Conservation (phyloP, 2,329 filamentous ascomycete species). For the Diaporthe destruens region DNA sequence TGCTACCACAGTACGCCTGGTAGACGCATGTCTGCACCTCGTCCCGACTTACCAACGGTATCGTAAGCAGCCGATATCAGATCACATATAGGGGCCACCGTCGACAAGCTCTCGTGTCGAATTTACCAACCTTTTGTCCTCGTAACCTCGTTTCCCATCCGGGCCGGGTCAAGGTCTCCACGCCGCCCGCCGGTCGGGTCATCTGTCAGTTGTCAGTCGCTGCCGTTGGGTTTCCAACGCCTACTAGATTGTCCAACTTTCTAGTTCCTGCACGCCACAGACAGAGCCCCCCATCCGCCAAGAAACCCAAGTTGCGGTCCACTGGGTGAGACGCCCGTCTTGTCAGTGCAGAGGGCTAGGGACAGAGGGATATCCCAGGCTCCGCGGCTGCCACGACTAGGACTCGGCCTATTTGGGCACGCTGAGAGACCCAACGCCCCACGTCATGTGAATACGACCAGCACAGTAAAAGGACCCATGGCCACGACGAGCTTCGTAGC, state of each 20-base stretch:
- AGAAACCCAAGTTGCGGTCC: slow-evolving; percentile 13
- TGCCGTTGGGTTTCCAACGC: slow-evolving; percentile 24
- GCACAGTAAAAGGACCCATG: slow-evolving; percentile 4
- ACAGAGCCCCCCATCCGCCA: slow-evolving; percentile 12
- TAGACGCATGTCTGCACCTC: slow-evolving; percentile 19
- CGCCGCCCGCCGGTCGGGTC: slow-evolving; percentile 16
- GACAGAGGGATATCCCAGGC: slow-evolving; percentile 33
- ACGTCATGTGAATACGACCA: slow-evolving; percentile 25
- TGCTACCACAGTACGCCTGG: slow-evolving; percentile 5
- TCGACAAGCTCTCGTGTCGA: slow-evolving; percentile 32
- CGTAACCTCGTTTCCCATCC: slow-evolving; percentile 16
- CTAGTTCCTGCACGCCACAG: slow-evolving; percentile 19
- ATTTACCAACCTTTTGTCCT: slow-evolving; percentile 23
- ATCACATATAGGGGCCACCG: slow-evolving; percentile 29
- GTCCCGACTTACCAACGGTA: slow-evolving; percentile 26
- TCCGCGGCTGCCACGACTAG: slow-evolving; percentile 16
- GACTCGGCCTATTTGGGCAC: slow-evolving; percentile 11
- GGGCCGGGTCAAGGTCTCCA: background rate
- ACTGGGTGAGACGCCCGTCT: slow-evolving; percentile 29
- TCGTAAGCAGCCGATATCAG: slow-evolving; percentile 33
- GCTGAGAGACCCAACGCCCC: slow-evolving; percentile 24
- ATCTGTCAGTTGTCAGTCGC: slow-evolving; percentile 31
- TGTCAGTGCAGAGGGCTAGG: slow-evolving; percentile 30
- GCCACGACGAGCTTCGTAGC: slow-evolving; percentile 15
- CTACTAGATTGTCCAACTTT: slow-evolving; percentile 19